Conservation (phyloP, 192 early-diverging fungal genomes). For the Borealophlyctis nickersoniae region DNA sequence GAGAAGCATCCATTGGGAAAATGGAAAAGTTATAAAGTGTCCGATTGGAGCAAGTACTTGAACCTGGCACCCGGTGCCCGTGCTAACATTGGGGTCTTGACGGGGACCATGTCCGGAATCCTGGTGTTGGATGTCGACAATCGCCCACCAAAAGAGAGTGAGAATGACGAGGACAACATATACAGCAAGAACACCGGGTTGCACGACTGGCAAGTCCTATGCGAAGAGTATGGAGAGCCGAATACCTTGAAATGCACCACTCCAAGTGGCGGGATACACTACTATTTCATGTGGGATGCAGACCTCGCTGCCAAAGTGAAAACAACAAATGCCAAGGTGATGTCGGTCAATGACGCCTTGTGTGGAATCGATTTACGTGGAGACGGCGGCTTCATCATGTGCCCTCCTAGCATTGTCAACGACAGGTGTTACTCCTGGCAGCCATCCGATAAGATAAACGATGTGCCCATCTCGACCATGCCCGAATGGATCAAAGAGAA, state of each 20-base stretch:
- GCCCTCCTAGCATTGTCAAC: not conserved
- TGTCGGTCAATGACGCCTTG: conserved; percentile 13
- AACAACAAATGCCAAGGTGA: conserved; percentile 13
- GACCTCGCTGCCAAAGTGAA: not conserved
- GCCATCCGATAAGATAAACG: conserved; percentile 10
- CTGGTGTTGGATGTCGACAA: conserved; percentile 15
- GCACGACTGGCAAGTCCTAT: conserved; percentile 13
- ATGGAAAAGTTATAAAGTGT: conserved; percentile 9
- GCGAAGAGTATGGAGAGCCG: conserved; percentile 9
- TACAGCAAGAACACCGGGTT: conserved; percentile 1
- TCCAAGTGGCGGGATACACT: conserved; percentile 16
- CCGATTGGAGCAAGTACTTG: conserved; percentile 9
- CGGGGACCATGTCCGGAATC: not conserved
- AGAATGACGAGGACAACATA: too few relatives aligned
- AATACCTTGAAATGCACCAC: conserved; percentile 11
- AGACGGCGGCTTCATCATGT: conserved; percentile 14
- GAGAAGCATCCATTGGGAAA: conserved; percentile 8
- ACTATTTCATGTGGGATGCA: conserved; percentile 15
- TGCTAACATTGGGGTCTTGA: conserved; percentile 12
- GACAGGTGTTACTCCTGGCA: conserved; percentile 10
- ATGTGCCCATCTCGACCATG: conserved; percentile 7
- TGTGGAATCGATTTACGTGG: conserved; percentile 17
- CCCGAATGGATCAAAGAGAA: conserved; percentile 14
- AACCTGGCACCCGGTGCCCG: not conserved
- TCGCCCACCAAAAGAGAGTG: not conserved